Evolutionary conservation across 1,284 basidiomycete genomes (phyloP).

Genomic region (Pascua guehoae): DNA sequence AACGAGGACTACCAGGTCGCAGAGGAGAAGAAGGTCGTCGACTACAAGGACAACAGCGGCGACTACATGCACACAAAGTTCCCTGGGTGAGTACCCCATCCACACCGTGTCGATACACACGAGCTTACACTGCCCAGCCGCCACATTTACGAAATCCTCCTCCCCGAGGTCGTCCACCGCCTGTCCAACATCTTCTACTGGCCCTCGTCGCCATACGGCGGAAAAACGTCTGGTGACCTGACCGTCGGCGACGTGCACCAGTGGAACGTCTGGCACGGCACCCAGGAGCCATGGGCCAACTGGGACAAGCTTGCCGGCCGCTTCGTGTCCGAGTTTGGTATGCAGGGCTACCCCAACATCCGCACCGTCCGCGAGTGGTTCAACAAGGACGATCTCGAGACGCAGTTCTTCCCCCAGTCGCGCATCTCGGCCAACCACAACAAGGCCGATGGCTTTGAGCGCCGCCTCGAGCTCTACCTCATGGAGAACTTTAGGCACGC

Average conservation of each 20-base stretch:
- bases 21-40: constrained; percentile 68
- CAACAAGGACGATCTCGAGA: constrained; percentile 25
- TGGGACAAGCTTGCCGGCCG: constrained; percentile 80
- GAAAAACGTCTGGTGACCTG: constrained; percentile 67
- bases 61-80: constrained; percentile 79
- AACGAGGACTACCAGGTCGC: constrained; percentile 73
- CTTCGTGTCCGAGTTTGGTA: constrained; percentile 64
- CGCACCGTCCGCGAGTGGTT: constrained; percentile 78
- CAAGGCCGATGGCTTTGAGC: constrained; percentile 79
- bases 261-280: constrained; percentile 86
- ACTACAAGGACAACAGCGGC: constrained; percentile 73
- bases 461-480: constrained; percentile 81
- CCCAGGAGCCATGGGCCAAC: constrained; percentile 82
- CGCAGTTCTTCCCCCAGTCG: constrained; percentile 81
- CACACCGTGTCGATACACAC: not conserved
- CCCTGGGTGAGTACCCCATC: constrained; percentile 55
- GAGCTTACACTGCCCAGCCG: constrained; percentile 47
- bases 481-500: constrained; percentile 81
- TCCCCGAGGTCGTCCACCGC: constrained; percentile 67
- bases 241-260: constrained; percentile 81
- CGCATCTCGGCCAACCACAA: constrained; percentile 75
- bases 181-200: constrained; percentile 72
- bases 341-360: constrained; percentile 69
- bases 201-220: constrained; percentile 79
- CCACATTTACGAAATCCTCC: constrained; percentile 76